A percentile compares a stretch with the other conserved stretches of the same genome.
phyloP scores from a whole-genome alignment of 306 rosid species.

The Quillaja saponaria region DNA sequence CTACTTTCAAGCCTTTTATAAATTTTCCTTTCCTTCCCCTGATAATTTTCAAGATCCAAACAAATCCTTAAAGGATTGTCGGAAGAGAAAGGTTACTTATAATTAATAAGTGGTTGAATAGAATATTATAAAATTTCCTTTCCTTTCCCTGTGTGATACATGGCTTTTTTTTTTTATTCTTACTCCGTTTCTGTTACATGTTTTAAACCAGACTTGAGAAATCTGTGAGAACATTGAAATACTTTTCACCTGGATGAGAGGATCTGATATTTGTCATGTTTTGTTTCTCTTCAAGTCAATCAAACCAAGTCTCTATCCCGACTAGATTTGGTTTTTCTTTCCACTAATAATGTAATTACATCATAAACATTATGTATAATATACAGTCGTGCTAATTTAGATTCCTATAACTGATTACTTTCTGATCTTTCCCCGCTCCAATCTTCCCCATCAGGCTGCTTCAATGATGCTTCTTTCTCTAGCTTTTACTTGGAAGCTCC shows the following conservation, averaged over 20 bases:
- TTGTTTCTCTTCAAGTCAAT: constrained; percentile 8
- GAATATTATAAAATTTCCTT: not conserved
- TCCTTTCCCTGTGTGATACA: not conserved
- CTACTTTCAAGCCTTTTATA: not conserved
- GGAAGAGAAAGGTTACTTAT: not conserved
- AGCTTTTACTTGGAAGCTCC: constrained; percentile 79
- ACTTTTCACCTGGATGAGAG: constrained; percentile 9
- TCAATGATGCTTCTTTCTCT: constrained; percentile 93
- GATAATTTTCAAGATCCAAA: no score
- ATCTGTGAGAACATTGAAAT: no score
- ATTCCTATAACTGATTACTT: constrained; percentile 14
- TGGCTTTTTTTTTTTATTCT: no score
- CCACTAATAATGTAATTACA: no score
- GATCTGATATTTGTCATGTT: constrained; percentile 9
- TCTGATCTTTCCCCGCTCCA: constrained; percentile 15
- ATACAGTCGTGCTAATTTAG: no score
- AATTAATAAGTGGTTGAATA: not conserved
- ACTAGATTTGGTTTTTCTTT: no score
- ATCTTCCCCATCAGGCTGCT: constrained; percentile 62
- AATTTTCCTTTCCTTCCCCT: no score
- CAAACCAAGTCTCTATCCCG: constrained; percentile 4
- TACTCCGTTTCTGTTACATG: not conserved
- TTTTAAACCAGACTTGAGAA: not conserved
- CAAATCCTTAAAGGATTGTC: no score
- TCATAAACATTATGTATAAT: no score